These are phyloP conservation scores for Raphidocelis subcapitata DNA, from an alignment of 139 green algal genomes.

Conservation along the genomic window DNA sequence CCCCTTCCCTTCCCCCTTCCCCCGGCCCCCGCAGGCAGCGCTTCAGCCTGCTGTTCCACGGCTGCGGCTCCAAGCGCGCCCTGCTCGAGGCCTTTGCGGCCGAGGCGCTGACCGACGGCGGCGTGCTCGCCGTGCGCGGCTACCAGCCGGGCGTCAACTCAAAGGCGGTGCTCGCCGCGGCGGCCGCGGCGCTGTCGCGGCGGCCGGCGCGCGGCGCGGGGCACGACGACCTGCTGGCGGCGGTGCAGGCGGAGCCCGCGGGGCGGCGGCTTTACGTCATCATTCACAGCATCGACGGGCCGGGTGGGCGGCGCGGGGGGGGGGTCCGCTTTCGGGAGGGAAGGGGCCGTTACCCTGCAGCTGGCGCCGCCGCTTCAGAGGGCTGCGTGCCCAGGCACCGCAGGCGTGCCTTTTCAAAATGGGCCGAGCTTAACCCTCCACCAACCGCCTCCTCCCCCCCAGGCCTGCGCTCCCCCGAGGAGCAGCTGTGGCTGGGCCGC, in stretches of 20 bases:
- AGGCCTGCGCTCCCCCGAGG: slow-evolving; percentile 49
- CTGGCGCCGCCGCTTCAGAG: background rate
- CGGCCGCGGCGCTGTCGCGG: slow-evolving; percentile 22
- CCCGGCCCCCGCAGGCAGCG: slow-evolving; percentile 36
- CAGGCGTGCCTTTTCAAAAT: too few relatives aligned
- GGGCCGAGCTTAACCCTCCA: too few relatives aligned
- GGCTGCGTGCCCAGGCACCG: too few relatives aligned
- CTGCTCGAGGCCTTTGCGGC: slow-evolving; percentile 73
- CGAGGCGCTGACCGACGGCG: slow-evolving; percentile 40
- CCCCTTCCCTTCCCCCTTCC: slow-evolving; percentile 14
- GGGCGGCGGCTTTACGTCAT: slow-evolving; percentile 66
- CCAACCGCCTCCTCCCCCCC: too few relatives aligned
- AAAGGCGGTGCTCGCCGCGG: slow-evolving; percentile 17
- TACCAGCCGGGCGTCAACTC: slow-evolving; percentile 40
- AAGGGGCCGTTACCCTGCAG: background rate
- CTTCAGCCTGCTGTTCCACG: slow-evolving; percentile 84
- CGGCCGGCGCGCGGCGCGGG: slow-evolving; percentile 7
- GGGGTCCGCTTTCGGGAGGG: too few relatives aligned
- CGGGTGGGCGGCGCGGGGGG: slow-evolving; percentile 32
- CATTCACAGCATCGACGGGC: slow-evolving; percentile 89
- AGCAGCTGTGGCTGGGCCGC: slow-evolving; percentile 66
- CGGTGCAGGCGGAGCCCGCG: slow-evolving; percentile 9
- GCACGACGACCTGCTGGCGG: slow-evolving; percentile 11
- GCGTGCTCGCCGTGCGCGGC: slow-evolving; percentile 58
- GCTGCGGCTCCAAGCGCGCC: slow-evolving; percentile 77